Conservation (phyloP, 1,284 basidiomycete species). For the Psilocybe mexicana region DNA sequence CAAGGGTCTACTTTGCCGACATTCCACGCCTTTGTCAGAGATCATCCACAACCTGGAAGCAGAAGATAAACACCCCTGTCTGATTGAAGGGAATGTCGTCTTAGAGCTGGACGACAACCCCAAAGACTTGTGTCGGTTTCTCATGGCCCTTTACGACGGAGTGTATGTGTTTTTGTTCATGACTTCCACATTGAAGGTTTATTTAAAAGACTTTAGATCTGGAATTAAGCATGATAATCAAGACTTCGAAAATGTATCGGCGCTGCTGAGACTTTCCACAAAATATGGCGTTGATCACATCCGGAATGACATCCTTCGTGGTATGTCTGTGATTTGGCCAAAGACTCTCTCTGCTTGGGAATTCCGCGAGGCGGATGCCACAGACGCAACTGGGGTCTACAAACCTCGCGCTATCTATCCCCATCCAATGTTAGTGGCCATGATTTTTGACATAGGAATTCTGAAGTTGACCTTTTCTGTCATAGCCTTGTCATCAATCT, state of each 20-base stretch:
- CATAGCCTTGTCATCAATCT: constrained; percentile 59
- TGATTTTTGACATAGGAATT: constrained; percentile 2
- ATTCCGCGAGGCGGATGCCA: constrained; percentile 53
- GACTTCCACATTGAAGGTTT: background rate
- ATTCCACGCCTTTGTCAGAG: constrained; percentile 50
- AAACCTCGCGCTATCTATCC: constrained; percentile 53
- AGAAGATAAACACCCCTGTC: constrained; percentile 16
- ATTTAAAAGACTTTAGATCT: constrained; percentile 24
- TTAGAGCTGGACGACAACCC: constrained; percentile 53
- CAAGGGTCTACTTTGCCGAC: constrained; percentile 59
- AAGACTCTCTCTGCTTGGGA: constrained; percentile 62
- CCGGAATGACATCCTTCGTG: constrained; percentile 52
- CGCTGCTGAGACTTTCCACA: constrained; percentile 61
- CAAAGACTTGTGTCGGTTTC: constrained; percentile 52
- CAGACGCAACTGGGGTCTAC: constrained; percentile 49
- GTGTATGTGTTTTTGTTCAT: constrained; percentile 41
- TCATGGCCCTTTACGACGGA: constrained; percentile 65
- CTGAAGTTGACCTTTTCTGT: background rate
- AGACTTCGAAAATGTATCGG: constrained; percentile 52
- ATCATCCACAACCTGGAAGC: constrained; percentile 33
- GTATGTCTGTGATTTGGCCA: constrained; percentile 57
- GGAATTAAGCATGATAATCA: constrained; percentile 42
- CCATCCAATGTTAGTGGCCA: constrained; percentile 60
- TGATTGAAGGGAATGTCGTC: constrained; percentile 55
- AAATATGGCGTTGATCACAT: constrained; percentile 59